phyloP scores from a whole-genome alignment of 1,284 basidiomycete species.

The Leccinum insigne region DNA sequence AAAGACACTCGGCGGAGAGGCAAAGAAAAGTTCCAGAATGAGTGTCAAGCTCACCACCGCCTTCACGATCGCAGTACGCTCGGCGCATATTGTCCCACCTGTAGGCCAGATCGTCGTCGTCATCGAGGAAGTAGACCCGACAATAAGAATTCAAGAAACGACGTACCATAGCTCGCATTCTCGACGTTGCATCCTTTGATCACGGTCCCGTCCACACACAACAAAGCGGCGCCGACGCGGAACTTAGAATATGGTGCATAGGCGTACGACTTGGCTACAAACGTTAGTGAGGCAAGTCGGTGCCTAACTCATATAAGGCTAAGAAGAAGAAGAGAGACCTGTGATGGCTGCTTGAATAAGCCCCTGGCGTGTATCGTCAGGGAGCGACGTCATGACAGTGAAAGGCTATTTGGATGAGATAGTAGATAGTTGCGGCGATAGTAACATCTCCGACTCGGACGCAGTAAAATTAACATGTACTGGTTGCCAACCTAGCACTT shows the following conservation, averaged over 20 bases:
- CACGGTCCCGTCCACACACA: slow-evolving; percentile 68
- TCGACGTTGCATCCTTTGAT: slow-evolving; percentile 89
- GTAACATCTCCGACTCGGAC: not conserved
- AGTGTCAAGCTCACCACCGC: slow-evolving; percentile 55
- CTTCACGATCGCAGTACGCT: slow-evolving; percentile 86
- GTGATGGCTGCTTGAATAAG: not conserved
- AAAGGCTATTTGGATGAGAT: not conserved
- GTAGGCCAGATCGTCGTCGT: not conserved
- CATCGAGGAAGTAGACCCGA: not conserved
- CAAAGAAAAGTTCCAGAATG: not conserved
- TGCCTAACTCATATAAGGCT: not conserved
- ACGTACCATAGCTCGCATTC: slow-evolving; percentile 85
- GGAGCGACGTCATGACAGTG: not conserved
- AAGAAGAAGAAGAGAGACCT: not conserved
- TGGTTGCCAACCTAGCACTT: not conserved
- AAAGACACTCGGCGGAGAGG: not conserved
- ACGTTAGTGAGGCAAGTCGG: not conserved
- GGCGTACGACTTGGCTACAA: slow-evolving; percentile 61
- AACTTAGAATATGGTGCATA: slow-evolving; percentile 87
- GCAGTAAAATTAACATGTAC: not conserved
- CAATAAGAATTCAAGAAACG: not conserved
- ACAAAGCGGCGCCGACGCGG: slow-evolving; percentile 83
- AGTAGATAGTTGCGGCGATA: not conserved
- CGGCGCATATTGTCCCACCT: slow-evolving; percentile 86
- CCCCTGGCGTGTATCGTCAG: not conserved